These are phyloP conservation scores for Candida sithepensis DNA, from an alignment of 805 yeast species.

Conservation along the genomic window DNA sequence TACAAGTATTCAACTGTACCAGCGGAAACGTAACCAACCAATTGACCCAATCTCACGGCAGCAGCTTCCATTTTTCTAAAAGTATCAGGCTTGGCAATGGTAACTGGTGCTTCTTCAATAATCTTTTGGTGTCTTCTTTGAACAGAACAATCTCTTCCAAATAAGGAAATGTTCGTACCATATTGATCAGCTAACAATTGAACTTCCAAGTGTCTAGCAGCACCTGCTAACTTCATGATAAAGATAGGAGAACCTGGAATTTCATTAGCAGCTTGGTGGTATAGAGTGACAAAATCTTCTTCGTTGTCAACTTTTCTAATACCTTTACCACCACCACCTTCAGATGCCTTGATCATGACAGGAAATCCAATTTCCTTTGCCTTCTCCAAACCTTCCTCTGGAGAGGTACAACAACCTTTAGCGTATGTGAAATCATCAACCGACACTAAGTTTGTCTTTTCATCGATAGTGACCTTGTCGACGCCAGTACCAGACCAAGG, in stretches of 20 bases:
- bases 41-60: conserved; percentile 93
- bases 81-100: conserved; percentile 82
- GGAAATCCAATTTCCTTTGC: conserved; percentile 94
- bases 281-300: conserved; percentile 69
- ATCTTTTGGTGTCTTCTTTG: conserved; percentile 99
- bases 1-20: conserved; percentile 98
- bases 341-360: conserved; percentile 98
- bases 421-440: conserved; percentile 81
- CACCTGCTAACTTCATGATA: conserved; percentile 95
- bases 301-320: conserved; percentile 91
- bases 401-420: conserved; percentile 80
- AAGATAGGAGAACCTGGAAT: conserved; percentile 99
- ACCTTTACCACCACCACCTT: conserved; percentile 99
- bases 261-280: conserved; percentile 94
- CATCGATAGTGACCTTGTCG: conserved; percentile 70
- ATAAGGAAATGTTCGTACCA: conserved; percentile 93
- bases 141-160: conserved; percentile 99
- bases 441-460: conserved; percentile 72
- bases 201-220: conserved; percentile 97
- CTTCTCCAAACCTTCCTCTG: conserved; percentile 84
- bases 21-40: conserved; percentile 98
- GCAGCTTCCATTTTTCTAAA: conserved; percentile 93
- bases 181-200: conserved; percentile 97
- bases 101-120: conserved; percentile 99
- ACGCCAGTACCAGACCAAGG: conserved; percentile 99